Evolutionary conservation across 495 filamentous ascomycete species (phyloP).

Genomic region (Cetradonia linearis): DNA sequence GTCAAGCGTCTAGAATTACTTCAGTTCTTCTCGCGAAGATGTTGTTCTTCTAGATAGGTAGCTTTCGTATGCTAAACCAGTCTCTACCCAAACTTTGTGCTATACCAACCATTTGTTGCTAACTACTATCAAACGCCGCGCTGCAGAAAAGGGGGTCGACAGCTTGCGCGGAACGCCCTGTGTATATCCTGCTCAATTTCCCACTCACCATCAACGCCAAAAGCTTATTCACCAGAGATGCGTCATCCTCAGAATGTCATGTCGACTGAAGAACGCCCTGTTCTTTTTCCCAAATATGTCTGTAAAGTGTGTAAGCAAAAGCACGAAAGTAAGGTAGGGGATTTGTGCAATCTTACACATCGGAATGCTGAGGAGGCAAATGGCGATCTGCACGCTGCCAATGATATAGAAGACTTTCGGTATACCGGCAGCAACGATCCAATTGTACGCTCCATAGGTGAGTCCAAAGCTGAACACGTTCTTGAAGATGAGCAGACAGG

Average conservation of each 20-base stretch:
- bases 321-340: background rate
- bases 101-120: background rate
- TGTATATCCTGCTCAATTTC: conserved; percentile 2
- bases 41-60: conserved; percentile 22
- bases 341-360: conserved; percentile 53
- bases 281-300: conserved; percentile 76
- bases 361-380: conserved; percentile 63
- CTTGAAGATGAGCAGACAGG: conserved; percentile 82
- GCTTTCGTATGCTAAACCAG: conserved; percentile 19
- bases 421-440: conserved; percentile 53
- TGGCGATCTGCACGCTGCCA: conserved; percentile 61
- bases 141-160: background rate
- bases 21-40: conserved; percentile 9
- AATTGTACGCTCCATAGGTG: conserved; percentile 72
- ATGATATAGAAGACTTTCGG: conserved; percentile 59
- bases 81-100: conserved; percentile 19
- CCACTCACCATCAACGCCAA: background rate
- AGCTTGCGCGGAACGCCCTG: background rate
- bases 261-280: conserved; percentile 55
- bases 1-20: conserved; percentile 15
- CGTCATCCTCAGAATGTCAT: conserved; percentile 57
- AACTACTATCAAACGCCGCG: background rate
- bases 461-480: conserved; percentile 84
- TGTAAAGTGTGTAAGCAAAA: conserved; percentile 27
- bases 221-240: conserved; percentile 30